Evolutionary conservation across 176 grass and related monocot species (phyloP), one percentile per base, ranked within the genome.

Genomic region (Avena atlantica): DNA sequence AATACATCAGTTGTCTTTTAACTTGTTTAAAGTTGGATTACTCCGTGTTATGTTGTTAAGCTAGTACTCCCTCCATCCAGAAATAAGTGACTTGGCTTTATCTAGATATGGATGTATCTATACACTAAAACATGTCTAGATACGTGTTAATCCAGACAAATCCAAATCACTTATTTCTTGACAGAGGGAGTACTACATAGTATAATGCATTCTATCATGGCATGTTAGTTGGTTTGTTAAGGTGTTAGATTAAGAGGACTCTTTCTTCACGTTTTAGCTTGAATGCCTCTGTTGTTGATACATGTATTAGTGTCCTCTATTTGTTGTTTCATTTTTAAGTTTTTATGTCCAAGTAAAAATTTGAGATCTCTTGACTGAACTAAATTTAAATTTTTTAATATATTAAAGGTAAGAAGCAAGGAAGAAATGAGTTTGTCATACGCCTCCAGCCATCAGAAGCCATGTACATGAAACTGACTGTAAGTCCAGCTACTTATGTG

Each of bases 361-460:
- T 89, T 56, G 23, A 60, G n/a, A 25, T 74, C 42, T 87, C 63
- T 70, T 53, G 59, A 49, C 86, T 42, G 61, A 57, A 83, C 77
- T 86, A 87, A 29, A 61, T 58, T 62, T 42, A 31, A 75, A 70
- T 55, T 55, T 58, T 62, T 40, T 40, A 75, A 70, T 60, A 62
- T 86, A 36, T 40, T 90, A 74, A 89, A 99, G 97, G 89, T 70
- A 99, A 99, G 84, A 99, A 87, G 91, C 97, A 97, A 89, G 94
- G 97, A 64, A 97, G 97, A 86, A 99, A 99, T 93, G 97, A 99
- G 68, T 99, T 99, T 87, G 97, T 99, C 73, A 99, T 99, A 89
- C 92, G 94, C 37, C 81, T 99, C 37, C 97, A 99, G 81, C 97
- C 97, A 81, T 93, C 82, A 90, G 97, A 99, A 85, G 92, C 97